These are phyloP conservation scores for Fusarium begoniae DNA, from an alignment of 2,329 filamentous ascomycete genomes.

Conservation along the genomic window DNA sequence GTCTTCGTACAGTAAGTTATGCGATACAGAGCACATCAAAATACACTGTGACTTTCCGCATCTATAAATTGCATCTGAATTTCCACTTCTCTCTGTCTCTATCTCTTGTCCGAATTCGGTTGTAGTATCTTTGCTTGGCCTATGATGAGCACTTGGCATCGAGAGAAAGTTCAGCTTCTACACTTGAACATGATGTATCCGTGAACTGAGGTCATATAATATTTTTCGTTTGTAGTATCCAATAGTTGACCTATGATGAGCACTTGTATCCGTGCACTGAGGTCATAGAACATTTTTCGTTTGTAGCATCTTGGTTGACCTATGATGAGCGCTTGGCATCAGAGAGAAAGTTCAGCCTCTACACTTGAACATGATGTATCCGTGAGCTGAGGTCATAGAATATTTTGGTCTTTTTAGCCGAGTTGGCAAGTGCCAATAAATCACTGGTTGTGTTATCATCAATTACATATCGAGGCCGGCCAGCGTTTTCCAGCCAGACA, in stretches of 20 bases:
- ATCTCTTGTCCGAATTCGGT: neutral
- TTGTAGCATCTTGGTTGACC: neutral
- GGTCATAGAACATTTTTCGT: neutral
- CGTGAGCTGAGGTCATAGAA: neutral
- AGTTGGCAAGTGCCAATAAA: neutral
- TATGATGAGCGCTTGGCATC: neutral
- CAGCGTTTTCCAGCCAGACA: neutral
- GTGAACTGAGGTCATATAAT: neutral
- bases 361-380: neutral
- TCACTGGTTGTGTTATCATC: neutral
- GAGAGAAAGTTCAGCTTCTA: neutral
- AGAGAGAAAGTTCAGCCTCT: neutral
- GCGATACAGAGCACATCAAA: accelerated
- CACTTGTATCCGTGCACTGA: no score
- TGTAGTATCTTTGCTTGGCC: neutral
- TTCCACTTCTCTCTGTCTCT: neutral
- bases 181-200: neutral
- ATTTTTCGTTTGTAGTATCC: neutral
- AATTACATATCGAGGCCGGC: neutral
- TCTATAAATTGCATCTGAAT: neutral
- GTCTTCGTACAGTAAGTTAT: neutral
- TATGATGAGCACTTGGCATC: neutral
- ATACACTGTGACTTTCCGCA: neutral
- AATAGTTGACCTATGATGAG: no score
- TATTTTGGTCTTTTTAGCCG: neutral